Evolutionary conservation across 305 asterid species (phyloP).

Genomic region (Solanum hybrid): DNA sequence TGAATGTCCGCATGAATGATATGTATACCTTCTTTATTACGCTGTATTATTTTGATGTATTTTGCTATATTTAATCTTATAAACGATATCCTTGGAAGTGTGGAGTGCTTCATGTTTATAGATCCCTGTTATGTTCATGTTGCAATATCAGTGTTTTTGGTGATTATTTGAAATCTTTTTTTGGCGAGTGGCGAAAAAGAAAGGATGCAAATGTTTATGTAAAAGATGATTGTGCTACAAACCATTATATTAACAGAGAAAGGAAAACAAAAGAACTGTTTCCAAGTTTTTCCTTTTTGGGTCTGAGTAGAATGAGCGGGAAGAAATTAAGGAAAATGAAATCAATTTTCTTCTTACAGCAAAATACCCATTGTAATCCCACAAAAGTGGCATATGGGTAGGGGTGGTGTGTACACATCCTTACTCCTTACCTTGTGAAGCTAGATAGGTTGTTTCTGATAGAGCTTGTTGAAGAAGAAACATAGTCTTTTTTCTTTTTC

Average conservation of each 20-base stretch:
- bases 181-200: neutral
- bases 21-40: neutral
- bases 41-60: neutral
- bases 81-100: neutral
- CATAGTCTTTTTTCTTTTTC: neutral
- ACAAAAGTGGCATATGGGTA: neutral
- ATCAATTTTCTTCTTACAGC: neutral
- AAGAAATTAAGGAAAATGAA: neutral
- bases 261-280: neutral
- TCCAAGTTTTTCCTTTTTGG: conserved; percentile 10
- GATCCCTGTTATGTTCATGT: neutral
- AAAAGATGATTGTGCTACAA: neutral
- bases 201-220: neutral
- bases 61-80: neutral
- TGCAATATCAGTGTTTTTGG: neutral
- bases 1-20: neutral
- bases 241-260: neutral
- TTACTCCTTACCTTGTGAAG: neutral
- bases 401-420: neutral
- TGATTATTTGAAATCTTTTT: neutral
- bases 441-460: neutral
- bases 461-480: neutral
- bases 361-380: neutral
- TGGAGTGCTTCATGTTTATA: neutral
- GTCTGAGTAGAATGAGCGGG: conserved; percentile 51